Percentiles rank a stretch among this genome's conserved stretches.
Evolutionary conservation across 2,329 filamentous ascomycete genomes (phyloP).

Genomic region (Coccinonectria pachysandricola): DNA sequence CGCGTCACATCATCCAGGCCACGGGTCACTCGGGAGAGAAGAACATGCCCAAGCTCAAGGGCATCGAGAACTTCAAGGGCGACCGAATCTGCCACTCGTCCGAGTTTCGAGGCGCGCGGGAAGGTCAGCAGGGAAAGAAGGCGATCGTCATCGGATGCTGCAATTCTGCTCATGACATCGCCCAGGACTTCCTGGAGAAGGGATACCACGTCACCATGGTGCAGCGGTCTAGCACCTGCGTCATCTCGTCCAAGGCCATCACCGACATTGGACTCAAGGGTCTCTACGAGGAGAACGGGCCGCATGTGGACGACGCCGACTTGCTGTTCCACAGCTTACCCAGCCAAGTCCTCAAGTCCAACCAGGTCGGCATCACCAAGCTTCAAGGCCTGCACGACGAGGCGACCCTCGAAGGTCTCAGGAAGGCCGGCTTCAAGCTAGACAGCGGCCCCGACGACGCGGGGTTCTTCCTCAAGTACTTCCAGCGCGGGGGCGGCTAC

Average conservation of each 20-base stretch:
- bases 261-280: constrained; percentile 40
- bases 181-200: constrained; percentile 53
- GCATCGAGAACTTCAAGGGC: constrained; percentile 45
- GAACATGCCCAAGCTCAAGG: constrained; percentile 44
- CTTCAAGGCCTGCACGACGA: constrained; percentile 23
- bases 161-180: constrained; percentile 58
- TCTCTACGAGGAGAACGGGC: constrained; percentile 37
- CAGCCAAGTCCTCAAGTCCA: constrained; percentile 45
- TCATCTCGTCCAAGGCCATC: constrained; percentile 44
- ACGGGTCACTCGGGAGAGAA: constrained; percentile 59
- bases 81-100: constrained; percentile 49
- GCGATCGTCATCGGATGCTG: constrained; percentile 55
- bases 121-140: constrained; percentile 38
- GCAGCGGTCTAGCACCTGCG: constrained; percentile 53
- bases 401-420: constrained; percentile 30
- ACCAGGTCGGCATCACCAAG: constrained; percentile 36
- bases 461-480: constrained; percentile 50
- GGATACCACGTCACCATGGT: constrained; percentile 58
- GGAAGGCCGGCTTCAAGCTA: constrained; percentile 46
- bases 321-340: constrained; percentile 47
- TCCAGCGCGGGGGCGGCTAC: constrained; percentile 54
- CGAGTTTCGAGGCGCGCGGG: constrained; percentile 41
- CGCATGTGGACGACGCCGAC: constrained; percentile 55
- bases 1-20: constrained; percentile 53
- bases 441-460: constrained; percentile 44